Base-by-base conservation (phyloP, 2,329 filamentous ascomycete genomes). In the Trichoderma gracile region DNA sequence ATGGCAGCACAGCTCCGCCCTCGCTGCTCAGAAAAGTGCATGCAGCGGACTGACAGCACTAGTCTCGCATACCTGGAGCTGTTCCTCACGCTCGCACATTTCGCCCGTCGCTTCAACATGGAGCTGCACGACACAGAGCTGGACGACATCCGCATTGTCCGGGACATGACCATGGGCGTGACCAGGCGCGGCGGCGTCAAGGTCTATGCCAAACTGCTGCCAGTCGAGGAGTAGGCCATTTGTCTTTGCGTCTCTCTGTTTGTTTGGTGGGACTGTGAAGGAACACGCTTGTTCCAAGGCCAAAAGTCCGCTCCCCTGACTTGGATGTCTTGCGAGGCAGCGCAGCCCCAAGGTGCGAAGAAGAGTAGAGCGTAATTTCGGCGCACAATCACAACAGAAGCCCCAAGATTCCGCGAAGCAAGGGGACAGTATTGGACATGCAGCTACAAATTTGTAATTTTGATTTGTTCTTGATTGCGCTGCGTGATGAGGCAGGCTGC, bases 31-130 rank as follows among this genome's bases (percentile, higher is more conserved):
- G 10, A 27, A 14, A 8, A 17, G 17, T 25, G 14, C 12, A n/a
- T 40, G 27, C 23, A 25, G 45, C 45, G 50, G 45, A 50, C 45
- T n/a, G 40, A 19, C 19, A 15, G 50, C 21, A 40, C 23, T 30
- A 63, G 54, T 21, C 42, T 60, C n/a, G 43, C 25, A 21, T 33
- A 57, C 38, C 69, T 67, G 21, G 68, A 69, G 49, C 53, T 69
- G 27, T 69, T 67, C 46, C 25, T 69, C 38, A 66, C 66, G 10
- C 27, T 71, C 12, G 60, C 66, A 5, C 56, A 64, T 5, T 30
- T 71, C 15, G 64, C 67, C 17, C 46, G 53, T 33, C 54, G 19
- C 14, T 70, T 70, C 60, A 68, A 71, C 25, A 45, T 70, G 45
- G 67, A 71, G 10, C 46, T 70, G 9, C 54, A 64, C 25, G 57